Evolutionary conservation across 225 moss, liverwort and hornwort genomes (phyloP), one percentile per base, ranked within the genome.

Genomic region (Climacium dendroides): DNA sequence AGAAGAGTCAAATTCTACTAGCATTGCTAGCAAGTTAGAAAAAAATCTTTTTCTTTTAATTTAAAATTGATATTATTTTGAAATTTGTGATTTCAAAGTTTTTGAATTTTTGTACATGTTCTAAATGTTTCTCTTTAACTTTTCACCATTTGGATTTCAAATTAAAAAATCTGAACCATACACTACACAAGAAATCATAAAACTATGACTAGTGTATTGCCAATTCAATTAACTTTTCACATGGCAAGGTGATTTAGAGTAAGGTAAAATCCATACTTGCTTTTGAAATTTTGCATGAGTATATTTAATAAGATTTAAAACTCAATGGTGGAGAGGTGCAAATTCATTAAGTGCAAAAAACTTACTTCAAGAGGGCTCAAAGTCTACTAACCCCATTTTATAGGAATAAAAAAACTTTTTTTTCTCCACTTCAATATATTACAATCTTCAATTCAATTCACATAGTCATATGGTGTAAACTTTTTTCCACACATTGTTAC

Each of bases 11-110:
- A n/a, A n/a, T n/a, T n/a, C 69, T 25, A 25, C 8, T 41, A 39
- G 41, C 15, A 5, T 0, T 39, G 3, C 4, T 0, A 1, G 4
- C 7, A 41, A 25, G 3, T 39, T n/a, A 66, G 6, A n/a, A 3
- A 34, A 19, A 19, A 65, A 5, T 1, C 1, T 11, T 29, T 61
- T n/a, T 35, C 1, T 11, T 66, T 3, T 35, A 66, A 20, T 12
- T 67, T 37, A 24, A 69, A 69, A 23, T 13, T 13, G 13, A 6
- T 13, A 63, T 9, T 2, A 32, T 32, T 17, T 62, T 63, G 63
- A 41, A 41, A 25, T 25, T 70, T 41, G 3, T 25, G 14, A 3
- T 7, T 3, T 41, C 8, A 69, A 69, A 12, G 11, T 6, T 66
- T 12, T 66, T 66, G n/a, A 66, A 65, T 37, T n/a, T n/a, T n/a